A percentile compares a stretch with the other conserved stretches of the same genome.
Conservation (phyloP, 441 rosid species). For the Adansonia grandidieri region DNA sequence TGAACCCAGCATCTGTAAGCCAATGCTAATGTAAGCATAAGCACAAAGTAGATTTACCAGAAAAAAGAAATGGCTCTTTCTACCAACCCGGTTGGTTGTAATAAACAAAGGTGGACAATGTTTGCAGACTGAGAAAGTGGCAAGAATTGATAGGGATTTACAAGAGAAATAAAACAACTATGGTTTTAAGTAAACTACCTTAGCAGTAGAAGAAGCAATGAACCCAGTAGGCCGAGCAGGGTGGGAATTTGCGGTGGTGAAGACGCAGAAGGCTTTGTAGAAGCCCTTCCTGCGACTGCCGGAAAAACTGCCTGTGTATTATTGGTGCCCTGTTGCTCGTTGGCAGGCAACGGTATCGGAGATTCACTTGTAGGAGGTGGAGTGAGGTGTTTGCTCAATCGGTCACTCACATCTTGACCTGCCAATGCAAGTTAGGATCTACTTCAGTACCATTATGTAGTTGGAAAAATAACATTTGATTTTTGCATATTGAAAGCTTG, state of each 20-base stretch:
- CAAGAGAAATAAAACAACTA: conserved; percentile 15
- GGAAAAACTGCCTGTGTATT: conserved; percentile 37
- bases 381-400: conserved; percentile 20
- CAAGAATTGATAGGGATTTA: conserved; percentile 31
- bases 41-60: conserved; percentile 6
- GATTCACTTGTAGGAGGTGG: conserved; percentile 33
- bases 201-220: conserved; percentile 23
- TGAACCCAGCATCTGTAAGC: too few species aligned
- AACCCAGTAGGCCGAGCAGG: conserved; percentile 5
- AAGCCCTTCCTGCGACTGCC: conserved; percentile 34
- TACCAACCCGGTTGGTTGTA: conserved; percentile 11
- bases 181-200: conserved; percentile 12
- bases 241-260: conserved; percentile 24
- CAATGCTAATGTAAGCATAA: neutral
- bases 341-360: conserved; percentile 43
- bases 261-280: conserved; percentile 29
- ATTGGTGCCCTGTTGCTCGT: conserved; percentile 40
- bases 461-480: neutral
- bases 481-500: neutral
- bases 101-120: neutral
- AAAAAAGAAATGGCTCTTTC: conserved; percentile 4
- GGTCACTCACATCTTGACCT: conserved; percentile 38
- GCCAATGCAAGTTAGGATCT: conserved; percentile 16
- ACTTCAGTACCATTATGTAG: neutral
- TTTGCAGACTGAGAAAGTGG: conserved; percentile 2